Evolutionary conservation across 2,329 filamentous ascomycete species (phyloP), one percentile per base, ranked within the genome.

Genomic region (Chrysosporium queenslandicum): DNA sequence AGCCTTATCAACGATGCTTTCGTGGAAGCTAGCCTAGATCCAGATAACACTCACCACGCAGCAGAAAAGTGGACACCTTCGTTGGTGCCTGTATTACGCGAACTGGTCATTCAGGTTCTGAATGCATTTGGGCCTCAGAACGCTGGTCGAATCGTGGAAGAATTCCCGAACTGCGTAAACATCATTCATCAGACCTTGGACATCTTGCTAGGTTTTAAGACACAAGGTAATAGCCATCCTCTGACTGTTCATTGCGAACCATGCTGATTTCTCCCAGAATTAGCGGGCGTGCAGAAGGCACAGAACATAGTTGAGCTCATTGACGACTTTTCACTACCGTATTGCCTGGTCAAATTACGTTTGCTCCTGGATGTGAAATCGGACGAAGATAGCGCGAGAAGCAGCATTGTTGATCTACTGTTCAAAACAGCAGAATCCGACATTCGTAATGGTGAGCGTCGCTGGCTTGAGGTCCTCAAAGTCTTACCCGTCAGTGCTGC

Each of bases 291-390:
- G 12, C 59, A 58, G 6, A 63, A 68, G 40, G 64, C 67, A 3
- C 64, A 70, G 45, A 61, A 61, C 45, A 64, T 68, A 14, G 62
- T 71, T 32, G 57, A 60, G 12, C 64, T 64, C 56, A 66, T 67
- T 9, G 65, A 69, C 53, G 64, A 71, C 51, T 70, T 73, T 53
- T 73, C 71, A 8, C 61, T 73, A 23, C 67, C 70, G 4, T 68
- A 70, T 39, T 71, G 68, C 45, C 68, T 71, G 42, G 55, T 72
- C 53, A 71, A 72, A 53, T 60, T 72, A 9, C 68, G 70, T 50
- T 57, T 68, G n/a, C 57, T 70, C 14, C 69, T 71, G 55, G 63
- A 64, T 30, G 61, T 59, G 18, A 63, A 64, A 20, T 54, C 63
- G 7, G 58, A 59, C 16, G 58, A 63, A 5, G 60, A 50, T 3